Evolutionary conservation across 2,329 filamentous ascomycete species (phyloP).

Genomic region (Sporothrix curviconia): DNA sequence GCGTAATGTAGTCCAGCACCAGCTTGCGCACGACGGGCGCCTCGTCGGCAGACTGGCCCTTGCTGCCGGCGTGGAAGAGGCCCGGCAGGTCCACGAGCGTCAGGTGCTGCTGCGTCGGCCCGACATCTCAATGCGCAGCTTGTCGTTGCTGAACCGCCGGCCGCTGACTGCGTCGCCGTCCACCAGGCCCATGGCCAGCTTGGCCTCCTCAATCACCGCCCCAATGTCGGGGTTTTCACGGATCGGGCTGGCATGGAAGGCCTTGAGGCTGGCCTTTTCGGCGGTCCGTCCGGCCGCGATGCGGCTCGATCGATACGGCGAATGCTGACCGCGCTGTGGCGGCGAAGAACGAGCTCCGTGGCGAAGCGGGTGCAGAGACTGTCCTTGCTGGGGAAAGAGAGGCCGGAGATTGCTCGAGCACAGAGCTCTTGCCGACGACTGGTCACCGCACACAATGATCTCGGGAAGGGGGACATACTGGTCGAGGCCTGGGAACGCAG

Average conservation of each 20-base stretch:
- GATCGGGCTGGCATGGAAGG: constrained; percentile 24
- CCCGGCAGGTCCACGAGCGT: constrained; percentile 56
- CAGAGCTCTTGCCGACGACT: constrained; percentile 60
- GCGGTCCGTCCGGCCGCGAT: constrained; percentile 23
- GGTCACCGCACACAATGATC: constrained; percentile 54
- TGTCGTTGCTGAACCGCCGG: constrained; percentile 36
- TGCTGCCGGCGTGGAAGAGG: constrained; percentile 44
- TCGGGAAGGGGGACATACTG: constrained; percentile 37
- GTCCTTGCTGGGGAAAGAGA: constrained; percentile 53
- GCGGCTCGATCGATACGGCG: constrained; percentile 32
- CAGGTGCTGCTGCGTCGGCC: constrained; percentile 43
- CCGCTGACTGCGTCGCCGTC: constrained; percentile 19
- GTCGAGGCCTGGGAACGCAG: constrained; percentile 32
- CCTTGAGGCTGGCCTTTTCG: constrained; percentile 23
- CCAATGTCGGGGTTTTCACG: constrained; percentile 25
- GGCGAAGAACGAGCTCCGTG: constrained; percentile 54
- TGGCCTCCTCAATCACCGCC: constrained; percentile 34
- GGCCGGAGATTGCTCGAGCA: constrained; percentile 56
- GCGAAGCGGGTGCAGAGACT: constrained; percentile 57
- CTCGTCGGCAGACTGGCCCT: constrained; percentile 38
- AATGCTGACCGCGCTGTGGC: constrained; percentile 29
- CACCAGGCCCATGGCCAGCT: constrained; percentile 43
- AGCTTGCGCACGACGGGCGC: constrained; percentile 40
- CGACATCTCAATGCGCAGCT: constrained; percentile 42
- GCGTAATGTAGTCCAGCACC: constrained; percentile 49